Conservation (phyloP, 176 grass and related monocot species). For the Carex parvula region DNA sequence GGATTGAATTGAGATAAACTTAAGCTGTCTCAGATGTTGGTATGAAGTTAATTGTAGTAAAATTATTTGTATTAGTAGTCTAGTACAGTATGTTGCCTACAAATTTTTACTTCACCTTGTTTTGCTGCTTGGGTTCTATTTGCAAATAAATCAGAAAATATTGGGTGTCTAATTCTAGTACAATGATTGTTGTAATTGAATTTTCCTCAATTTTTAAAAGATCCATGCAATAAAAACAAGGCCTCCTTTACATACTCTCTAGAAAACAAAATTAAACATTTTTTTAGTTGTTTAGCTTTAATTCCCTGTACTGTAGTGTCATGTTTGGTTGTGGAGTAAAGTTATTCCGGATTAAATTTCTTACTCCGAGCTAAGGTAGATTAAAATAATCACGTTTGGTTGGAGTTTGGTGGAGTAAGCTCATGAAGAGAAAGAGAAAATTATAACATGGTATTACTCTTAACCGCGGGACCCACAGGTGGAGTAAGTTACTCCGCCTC, state of each 20-base stretch:
- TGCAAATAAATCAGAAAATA: not conserved
- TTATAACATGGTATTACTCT: no score
- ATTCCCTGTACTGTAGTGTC: not conserved
- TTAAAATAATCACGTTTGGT: no score
- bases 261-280: not conserved
- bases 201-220: not conserved
- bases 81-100: not conserved
- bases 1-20: not conserved
- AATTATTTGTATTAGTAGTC: not conserved
- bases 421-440: no score
- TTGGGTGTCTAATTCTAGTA: not conserved
- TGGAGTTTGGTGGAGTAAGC: no score
- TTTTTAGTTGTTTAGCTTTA: not conserved
- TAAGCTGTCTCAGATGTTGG: not conserved
- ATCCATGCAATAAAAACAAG: not conserved
- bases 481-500: no score
- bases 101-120: not conserved
- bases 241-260: not conserved
- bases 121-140: not conserved
- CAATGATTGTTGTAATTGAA: not conserved
- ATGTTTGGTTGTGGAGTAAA: no score
- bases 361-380: no score
- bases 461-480: no score
- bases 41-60: not conserved
- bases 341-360: no score